phyloP scores from a whole-genome alignment of 805 yeast genomes.

The Candida chilensis region DNA sequence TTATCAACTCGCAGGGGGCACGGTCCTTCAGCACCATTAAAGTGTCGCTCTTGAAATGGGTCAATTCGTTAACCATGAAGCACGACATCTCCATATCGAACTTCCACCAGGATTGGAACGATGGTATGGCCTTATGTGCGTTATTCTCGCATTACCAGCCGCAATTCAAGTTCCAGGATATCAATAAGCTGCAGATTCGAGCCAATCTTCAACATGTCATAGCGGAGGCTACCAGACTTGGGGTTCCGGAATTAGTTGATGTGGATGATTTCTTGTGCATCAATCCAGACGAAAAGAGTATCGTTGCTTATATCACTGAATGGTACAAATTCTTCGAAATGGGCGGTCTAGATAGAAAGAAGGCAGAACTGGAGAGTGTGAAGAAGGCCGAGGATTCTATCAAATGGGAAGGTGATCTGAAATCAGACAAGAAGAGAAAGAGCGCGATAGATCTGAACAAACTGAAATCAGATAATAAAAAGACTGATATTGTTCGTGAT shows the following conservation, averaged over 20 bases:
- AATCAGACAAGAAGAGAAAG: too few relatives aligned
- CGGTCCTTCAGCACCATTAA: conserved; percentile 22
- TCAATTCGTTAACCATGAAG: conserved; percentile 32
- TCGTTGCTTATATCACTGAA: conserved; percentile 49
- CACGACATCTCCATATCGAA: too few relatives aligned
- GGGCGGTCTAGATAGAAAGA: too few relatives aligned
- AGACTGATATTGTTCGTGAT: too few relatives aligned
- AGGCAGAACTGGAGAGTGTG: too few relatives aligned
- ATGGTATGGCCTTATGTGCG: conserved; percentile 39
- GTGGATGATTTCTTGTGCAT: conserved; percentile 40
- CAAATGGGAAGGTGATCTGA: too few relatives aligned
- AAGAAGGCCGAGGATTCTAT: too few relatives aligned
- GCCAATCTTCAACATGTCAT: conserved; percentile 26
- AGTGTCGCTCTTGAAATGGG: conserved; percentile 35
- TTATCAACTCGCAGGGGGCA: conserved; percentile 8
- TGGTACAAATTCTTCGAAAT: too few relatives aligned
- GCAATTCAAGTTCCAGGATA: conserved; percentile 20
- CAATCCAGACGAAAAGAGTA: conserved; percentile 51
- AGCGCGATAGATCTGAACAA: too few relatives aligned
- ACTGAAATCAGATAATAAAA: too few relatives aligned
- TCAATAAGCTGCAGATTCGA: conserved; percentile 14
- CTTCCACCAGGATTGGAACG: conserved; percentile 52
- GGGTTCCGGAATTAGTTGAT: conserved; percentile 44
- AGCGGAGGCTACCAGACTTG: conserved; percentile 30
- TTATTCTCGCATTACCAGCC: conserved; percentile 31